Conservation (phyloP, 2,329 filamentous ascomycete genomes). For the Paecilomyces sp. region DNA sequence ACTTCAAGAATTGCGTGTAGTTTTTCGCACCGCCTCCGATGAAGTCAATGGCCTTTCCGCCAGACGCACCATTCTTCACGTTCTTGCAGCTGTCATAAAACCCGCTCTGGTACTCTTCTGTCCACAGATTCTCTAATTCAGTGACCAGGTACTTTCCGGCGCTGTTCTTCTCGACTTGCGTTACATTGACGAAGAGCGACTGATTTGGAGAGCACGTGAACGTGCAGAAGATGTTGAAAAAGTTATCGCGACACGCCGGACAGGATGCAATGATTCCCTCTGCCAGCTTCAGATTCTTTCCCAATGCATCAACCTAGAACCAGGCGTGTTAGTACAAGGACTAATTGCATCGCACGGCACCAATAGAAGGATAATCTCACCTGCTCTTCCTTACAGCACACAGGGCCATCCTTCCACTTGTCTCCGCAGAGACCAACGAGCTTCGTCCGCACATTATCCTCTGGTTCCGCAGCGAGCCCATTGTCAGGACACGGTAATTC, state of each 20-base stretch:
- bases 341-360: neutral
- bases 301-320: slow-evolving; percentile 65
- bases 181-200: slow-evolving; percentile 91
- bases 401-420: slow-evolving; percentile 74
- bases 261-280: slow-evolving; percentile 87
- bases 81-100: slow-evolving; percentile 99
- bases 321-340: slow-evolving; percentile 9
- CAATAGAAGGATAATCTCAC: slow-evolving; percentile 24
- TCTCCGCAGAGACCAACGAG: slow-evolving; percentile 79
- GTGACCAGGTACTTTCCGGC: slow-evolving; percentile 61
- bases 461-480: slow-evolving; percentile 67
- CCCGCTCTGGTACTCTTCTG: slow-evolving; percentile 71
- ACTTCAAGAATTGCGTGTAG: slow-evolving; percentile 79
- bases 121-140: slow-evolving; percentile 84
- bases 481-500: slow-evolving; percentile 93
- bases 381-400: slow-evolving; percentile 81
- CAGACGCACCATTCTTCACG: slow-evolving; percentile 94
- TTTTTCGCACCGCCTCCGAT: slow-evolving; percentile 94
- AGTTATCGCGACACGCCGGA: slow-evolving; percentile 95
- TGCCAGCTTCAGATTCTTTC: slow-evolving; percentile 77
- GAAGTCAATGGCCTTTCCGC: slow-evolving; percentile 87
- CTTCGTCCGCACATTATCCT: slow-evolving; percentile 63
- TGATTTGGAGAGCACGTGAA: slow-evolving; percentile 98
- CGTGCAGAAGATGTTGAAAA: slow-evolving; percentile 96
- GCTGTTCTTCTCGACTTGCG: slow-evolving; percentile 54